phyloP scores from a whole-genome alignment of 1,284 basidiomycete species.

The Salmacisia buchloeana region DNA sequence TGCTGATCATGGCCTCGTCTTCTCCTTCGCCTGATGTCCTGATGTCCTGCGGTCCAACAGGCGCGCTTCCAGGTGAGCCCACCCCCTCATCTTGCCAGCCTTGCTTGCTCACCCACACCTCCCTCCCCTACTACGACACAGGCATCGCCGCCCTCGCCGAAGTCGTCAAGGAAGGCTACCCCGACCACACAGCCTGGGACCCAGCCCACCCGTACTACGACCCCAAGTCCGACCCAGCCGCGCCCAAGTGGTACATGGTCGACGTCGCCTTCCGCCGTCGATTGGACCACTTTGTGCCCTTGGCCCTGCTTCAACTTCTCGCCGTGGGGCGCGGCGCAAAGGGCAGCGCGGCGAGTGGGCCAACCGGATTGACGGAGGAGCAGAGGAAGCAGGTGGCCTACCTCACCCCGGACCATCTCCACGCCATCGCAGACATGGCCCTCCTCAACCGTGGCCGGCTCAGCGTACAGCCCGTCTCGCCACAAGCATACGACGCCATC shows the following conservation, averaged over 20 bases:
- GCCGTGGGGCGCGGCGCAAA: no score
- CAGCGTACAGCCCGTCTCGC: slow-evolving; percentile 71
- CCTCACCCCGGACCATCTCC: slow-evolving; percentile 41
- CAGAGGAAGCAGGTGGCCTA: slow-evolving; percentile 57
- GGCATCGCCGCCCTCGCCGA: slow-evolving; percentile 79
- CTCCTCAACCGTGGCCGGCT: slow-evolving; percentile 76
- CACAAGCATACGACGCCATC: slow-evolving; percentile 67
- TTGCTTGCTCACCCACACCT: background rate
- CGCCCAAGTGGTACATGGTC: slow-evolving; percentile 82
- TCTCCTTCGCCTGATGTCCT: background rate
- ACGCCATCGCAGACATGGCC: slow-evolving; percentile 64
- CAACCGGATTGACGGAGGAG: slow-evolving; percentile 56
- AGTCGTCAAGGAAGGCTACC: slow-evolving; percentile 23
- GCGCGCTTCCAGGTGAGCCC: background rate
- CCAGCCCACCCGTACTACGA: slow-evolving; percentile 79
- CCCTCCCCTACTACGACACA: slow-evolving; percentile 40
- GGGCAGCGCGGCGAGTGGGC: no score
- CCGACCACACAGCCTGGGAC: slow-evolving; percentile 32
- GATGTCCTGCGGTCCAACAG: no score
- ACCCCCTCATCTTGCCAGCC: background rate
- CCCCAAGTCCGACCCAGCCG: slow-evolving; percentile 67
- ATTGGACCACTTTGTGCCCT: slow-evolving; percentile 68
- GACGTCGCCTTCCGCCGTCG: slow-evolving; percentile 69
- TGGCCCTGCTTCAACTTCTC: slow-evolving; percentile 68
- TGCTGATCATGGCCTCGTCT: background rate